phyloP scores from a whole-genome alignment of 2,329 filamentous ascomycete species.

The Colletotrichum zoysiae region DNA sequence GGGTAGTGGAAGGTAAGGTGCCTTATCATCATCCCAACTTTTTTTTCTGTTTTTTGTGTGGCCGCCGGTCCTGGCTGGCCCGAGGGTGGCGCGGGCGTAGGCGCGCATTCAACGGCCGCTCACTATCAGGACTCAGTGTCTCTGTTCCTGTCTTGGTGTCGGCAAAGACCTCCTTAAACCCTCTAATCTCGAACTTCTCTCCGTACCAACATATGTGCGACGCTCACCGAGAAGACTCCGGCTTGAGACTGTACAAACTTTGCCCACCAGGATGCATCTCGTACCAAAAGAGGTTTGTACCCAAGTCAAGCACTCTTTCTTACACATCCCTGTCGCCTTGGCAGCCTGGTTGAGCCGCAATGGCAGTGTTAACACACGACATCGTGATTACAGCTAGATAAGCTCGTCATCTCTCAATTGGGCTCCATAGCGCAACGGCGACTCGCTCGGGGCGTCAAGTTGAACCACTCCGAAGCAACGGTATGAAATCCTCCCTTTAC shows the following conservation, averaged over 20 bases:
- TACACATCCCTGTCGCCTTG: constrained; percentile 41
- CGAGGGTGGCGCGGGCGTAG: constrained; percentile 12
- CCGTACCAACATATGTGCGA: constrained; percentile 6
- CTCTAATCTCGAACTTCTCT: constrained; percentile 2
- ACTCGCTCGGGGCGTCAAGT: constrained; percentile 85
- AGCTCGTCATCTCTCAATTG: constrained; percentile 91
- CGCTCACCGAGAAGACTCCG: neutral
- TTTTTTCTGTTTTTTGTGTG: constrained; percentile 9
- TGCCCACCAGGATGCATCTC: constrained; percentile 57
- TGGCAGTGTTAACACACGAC: constrained; percentile 39
- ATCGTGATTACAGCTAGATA: constrained; percentile 78
- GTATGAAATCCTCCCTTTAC: constrained; percentile 58
- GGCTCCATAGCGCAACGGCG: constrained; percentile 89
- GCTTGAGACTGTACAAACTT: constrained; percentile 3
- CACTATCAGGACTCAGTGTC: constrained; percentile 23
- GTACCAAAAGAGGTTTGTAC: constrained; percentile 61
- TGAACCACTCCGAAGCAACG: constrained; percentile 91
- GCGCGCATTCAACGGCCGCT: constrained; percentile 19
- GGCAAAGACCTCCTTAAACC: constrained; percentile 3
- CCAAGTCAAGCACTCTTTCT: constrained; percentile 31
- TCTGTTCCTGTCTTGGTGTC: constrained; percentile 2
- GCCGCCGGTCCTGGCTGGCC: constrained; percentile 41
- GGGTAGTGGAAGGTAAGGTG: constrained; percentile 31
- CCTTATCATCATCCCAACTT: constrained; percentile 40
- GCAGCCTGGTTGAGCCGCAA: constrained; percentile 17